These are phyloP conservation scores for Hortaea werneckii DNA, from an alignment of 2,329 filamentous ascomycete genomes.

Conservation along the genomic window DNA sequence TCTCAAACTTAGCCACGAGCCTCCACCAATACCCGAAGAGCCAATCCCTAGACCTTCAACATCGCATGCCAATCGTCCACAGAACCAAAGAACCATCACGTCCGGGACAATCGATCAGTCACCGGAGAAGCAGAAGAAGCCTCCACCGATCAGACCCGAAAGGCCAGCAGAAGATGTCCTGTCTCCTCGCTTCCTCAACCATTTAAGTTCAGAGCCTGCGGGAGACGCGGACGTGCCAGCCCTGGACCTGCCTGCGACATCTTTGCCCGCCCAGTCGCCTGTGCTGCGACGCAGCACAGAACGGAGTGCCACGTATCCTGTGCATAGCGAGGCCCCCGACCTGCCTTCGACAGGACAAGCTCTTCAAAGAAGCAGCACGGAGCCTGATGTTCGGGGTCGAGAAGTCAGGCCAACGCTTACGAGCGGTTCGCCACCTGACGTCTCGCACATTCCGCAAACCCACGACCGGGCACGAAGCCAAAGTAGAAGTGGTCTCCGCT, in stretches of 20 bases:
- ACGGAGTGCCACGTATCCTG: conserved; percentile 13
- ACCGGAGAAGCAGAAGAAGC: conserved; percentile 10
- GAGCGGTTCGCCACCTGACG: background rate
- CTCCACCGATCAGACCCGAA: conserved; percentile 20
- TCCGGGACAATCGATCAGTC: conserved; percentile 5
- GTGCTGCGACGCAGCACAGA: conserved; percentile 6
- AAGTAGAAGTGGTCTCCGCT: conserved; percentile 13
- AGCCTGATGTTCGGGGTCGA: conserved; percentile 11
- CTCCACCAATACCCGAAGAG: conserved; percentile 6
- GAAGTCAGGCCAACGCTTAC: conserved; percentile 8
- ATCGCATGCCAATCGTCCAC: conserved; percentile 2
- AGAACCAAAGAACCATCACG: conserved; percentile 2
- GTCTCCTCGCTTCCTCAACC: conserved; percentile 17
- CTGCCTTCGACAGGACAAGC: conserved; percentile 1
- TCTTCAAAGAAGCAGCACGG: conserved; percentile 7
- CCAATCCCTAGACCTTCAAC: conserved; percentile 6
- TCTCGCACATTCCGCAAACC: conserved; percentile 5
- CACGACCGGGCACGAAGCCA: conserved; percentile 8
- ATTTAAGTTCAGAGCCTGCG: conserved; percentile 17
- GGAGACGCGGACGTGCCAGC: background rate
- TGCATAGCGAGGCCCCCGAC: conserved; percentile 4
- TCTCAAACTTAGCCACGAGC: conserved; percentile 3
- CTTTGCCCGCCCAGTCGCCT: conserved; percentile 6
- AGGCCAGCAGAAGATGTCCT: conserved; percentile 21
- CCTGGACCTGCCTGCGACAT: conserved; percentile 7